Conservation (phyloP, 352 stramenopile species). For the Phytophthora boehmeriae region DNA sequence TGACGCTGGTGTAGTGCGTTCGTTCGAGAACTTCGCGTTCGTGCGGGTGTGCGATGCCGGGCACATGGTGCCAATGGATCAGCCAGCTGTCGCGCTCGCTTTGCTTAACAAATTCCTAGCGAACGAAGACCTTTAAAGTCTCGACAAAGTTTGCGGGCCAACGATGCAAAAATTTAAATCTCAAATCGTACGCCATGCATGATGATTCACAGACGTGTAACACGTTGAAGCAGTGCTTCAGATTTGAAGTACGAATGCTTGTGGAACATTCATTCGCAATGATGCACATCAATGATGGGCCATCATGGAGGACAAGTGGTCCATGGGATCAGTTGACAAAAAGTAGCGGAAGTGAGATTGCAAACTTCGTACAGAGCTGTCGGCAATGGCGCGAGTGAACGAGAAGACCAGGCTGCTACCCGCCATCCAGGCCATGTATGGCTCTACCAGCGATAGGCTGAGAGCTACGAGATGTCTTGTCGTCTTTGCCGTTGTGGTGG, state of each 20-base stretch:
- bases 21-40: slow-evolving; percentile 53
- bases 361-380: neutral
- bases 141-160: neutral
- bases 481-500: slow-evolving; percentile 9
- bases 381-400: slow-evolving; percentile 5
- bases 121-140: slow-evolving; percentile 20
- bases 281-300: neutral
- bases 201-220: too few species aligned
- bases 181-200: too few species aligned
- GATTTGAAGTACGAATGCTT: neutral
- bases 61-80: slow-evolving; percentile 63
- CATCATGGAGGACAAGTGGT: slow-evolving; percentile 1
- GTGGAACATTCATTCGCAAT: neutral
- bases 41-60: slow-evolving; percentile 53
- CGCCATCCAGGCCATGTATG: slow-evolving; percentile 23
- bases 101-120: slow-evolving; percentile 66
- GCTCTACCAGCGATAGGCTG: slow-evolving; percentile 21
- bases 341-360: neutral
- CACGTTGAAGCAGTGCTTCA: neutral
- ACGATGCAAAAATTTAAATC: too few species aligned
- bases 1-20: slow-evolving; percentile 39
- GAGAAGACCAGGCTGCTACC: slow-evolving; percentile 23
- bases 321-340: neutral
- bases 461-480: slow-evolving; percentile 25
- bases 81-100: slow-evolving; percentile 43